A percentile compares a stretch with the other conserved stretches of the same genome.
phyloP scores from a whole-genome alignment of 257 asterid genomes.

The Solanum ossicruentum region DNA sequence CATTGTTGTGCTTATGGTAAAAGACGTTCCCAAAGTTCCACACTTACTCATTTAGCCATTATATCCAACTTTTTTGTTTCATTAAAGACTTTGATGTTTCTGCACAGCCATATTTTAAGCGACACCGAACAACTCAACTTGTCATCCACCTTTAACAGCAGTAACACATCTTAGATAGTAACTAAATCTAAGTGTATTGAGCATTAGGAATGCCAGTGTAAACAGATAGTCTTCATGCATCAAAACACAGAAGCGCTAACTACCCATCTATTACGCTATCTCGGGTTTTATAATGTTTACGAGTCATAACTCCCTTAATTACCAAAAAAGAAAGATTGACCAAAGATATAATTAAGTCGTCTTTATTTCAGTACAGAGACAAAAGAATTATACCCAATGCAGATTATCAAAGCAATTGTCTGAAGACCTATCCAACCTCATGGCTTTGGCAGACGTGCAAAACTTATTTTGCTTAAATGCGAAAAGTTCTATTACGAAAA shows the following conservation, averaged over 20 bases:
- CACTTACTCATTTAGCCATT: background rate
- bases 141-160: background rate
- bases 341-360: background rate
- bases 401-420: background rate
- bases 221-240: background rate
- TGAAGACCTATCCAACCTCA: background rate
- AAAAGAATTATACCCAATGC: background rate
- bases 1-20: background rate
- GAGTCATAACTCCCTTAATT: background rate
- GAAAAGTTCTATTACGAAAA: background rate
- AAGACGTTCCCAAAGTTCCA: background rate
- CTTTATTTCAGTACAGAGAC: background rate
- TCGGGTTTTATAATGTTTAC: background rate
- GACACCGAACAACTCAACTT: background rate
- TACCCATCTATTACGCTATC: background rate
- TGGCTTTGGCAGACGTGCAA: background rate
- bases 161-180: background rate
- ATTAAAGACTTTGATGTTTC: background rate
- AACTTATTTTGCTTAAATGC: background rate
- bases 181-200: background rate
- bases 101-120: background rate
- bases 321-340: background rate
- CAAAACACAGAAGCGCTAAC: background rate
- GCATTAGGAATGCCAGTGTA: background rate
- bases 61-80: background rate